Evolutionary conservation across 192 early-diverging fungal genomes (phyloP).

Genomic region (Gonapodya prolifera): DNA sequence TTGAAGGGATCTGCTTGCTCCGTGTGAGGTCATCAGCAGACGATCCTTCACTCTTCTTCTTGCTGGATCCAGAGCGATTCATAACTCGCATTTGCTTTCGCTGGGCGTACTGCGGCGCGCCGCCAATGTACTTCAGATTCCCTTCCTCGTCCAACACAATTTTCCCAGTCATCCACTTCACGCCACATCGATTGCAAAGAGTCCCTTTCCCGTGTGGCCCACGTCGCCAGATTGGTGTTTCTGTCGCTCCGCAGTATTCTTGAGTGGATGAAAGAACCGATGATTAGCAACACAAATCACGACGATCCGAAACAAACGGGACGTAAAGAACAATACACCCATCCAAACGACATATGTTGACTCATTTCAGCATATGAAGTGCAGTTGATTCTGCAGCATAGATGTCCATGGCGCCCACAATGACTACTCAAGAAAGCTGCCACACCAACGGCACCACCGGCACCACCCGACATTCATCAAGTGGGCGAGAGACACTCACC

Average conservation of each 20-base stretch:
- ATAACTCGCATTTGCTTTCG: not conserved
- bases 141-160: slow-evolving; percentile 26
- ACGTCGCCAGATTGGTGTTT: slow-evolving; percentile 68
- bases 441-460: not conserved
- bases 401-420: too few species aligned
- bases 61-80: not conserved
- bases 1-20: not conserved
- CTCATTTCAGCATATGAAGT: too few species aligned
- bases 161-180: slow-evolving; percentile 74
- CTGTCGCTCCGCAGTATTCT: slow-evolving; percentile 46
- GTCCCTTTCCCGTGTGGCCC: slow-evolving; percentile 58
- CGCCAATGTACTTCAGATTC: not conserved
- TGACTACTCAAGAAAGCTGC: too few species aligned
- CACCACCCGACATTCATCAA: not conserved
- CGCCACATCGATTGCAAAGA: slow-evolving; percentile 68
- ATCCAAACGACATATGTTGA: too few species aligned
- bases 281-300: too few species aligned
- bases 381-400: too few species aligned
- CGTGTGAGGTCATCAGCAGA: not conserved
- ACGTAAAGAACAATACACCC: too few species aligned
- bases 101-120: not conserved
- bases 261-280: not conserved
- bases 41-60: not conserved
- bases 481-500: not conserved
- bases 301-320: too few species aligned